These are phyloP conservation scores for Penicillium sp. DNA, from an alignment of 2,329 filamentous ascomycete genomes.

Conservation along the genomic window DNA sequence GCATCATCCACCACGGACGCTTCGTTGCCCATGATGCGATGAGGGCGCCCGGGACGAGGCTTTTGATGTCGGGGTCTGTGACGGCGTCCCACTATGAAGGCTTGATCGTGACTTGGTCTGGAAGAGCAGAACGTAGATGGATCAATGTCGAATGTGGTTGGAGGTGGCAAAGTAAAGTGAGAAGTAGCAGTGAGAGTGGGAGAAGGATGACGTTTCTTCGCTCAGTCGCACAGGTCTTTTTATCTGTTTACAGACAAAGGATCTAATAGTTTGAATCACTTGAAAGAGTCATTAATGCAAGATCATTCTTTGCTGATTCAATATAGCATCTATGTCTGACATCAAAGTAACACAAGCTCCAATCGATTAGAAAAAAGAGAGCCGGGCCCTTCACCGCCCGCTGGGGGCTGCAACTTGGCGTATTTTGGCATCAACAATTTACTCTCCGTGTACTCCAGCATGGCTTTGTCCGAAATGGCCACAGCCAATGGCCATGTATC, in stretches of 20 bases:
- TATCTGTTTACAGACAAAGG: conserved; percentile 1
- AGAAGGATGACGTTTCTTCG: conserved; percentile 11
- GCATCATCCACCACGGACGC: conserved; percentile 61
- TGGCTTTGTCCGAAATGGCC: conserved; percentile 13
- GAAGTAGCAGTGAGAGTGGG: conserved; percentile 8
- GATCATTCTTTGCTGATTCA: not conserved
- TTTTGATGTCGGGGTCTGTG: conserved; percentile 22
- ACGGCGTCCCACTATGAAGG: conserved; percentile 22
- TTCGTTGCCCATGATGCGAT: conserved; percentile 73
- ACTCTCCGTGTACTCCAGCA: conserved; percentile 4
- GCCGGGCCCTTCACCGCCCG: conserved; percentile 14
- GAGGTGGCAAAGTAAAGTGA: not conserved
- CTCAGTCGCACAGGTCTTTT: not conserved
- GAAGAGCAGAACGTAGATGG: not conserved
- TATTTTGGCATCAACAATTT: conserved; percentile 20
- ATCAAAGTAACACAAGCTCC: not conserved
- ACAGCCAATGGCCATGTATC: conserved; percentile 30
- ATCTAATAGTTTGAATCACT: not conserved
- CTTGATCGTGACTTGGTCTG: not conserved
- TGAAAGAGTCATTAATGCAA: not conserved
- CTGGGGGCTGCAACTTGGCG: conserved; percentile 5
- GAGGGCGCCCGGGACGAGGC: conserved; percentile 9
- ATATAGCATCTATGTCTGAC: not conserved
- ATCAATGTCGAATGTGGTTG: not conserved
- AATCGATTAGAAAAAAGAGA: conserved; percentile 4